Conservation (phyloP, 768 basidiomycete species). For the Termitomyces sp. region DNA sequence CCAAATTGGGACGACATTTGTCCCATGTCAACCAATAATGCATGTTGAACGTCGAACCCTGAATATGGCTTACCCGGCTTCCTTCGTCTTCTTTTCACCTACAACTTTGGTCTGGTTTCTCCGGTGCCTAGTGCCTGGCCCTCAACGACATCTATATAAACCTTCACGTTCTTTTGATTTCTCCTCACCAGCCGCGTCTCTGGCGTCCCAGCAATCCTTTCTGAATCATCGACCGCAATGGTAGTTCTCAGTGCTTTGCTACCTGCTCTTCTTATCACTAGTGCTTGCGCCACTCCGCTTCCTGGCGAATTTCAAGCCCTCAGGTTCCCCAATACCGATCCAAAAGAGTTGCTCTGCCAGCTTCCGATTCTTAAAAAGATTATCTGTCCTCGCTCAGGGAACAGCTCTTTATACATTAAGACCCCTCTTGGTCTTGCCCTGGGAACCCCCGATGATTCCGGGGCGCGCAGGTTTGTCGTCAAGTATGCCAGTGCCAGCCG, state of each 20-base stretch:
- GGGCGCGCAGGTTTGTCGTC: constrained; percentile 58
- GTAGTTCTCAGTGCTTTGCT: constrained; percentile 32
- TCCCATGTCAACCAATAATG: constrained; percentile 17
- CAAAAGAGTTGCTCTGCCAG: constrained; percentile 44
- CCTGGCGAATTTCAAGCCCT: constrained; percentile 17
- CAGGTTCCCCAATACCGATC: constrained; percentile 35
- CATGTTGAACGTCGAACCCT: constrained; percentile 11
- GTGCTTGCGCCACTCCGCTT: constrained; percentile 31
- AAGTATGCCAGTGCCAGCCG: constrained; percentile 64
- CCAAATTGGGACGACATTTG: constrained; percentile 23
- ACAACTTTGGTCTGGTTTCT: constrained; percentile 11
- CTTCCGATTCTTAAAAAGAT: constrained; percentile 40
- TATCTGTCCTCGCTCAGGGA: constrained; percentile 41
- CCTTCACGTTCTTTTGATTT: constrained; percentile 11
- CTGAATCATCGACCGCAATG: constrained; percentile 29
- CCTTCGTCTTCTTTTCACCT: constrained; percentile 7
- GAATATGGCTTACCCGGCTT: background rate
- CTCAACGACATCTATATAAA: constrained; percentile 17
- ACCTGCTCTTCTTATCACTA: constrained; percentile 28
- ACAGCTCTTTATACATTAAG: constrained; percentile 22
- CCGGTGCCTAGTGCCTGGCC: constrained; percentile 22
- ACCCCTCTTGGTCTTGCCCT: constrained; percentile 59
- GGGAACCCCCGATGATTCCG: constrained; percentile 48
- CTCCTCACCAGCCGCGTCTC: constrained; percentile 21
- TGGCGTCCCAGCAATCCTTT: constrained; percentile 15